These are phyloP conservation scores for Tolypocladium ovalisporum DNA, from an alignment of 2,329 filamentous ascomycete genomes.

Conservation along the genomic window DNA sequence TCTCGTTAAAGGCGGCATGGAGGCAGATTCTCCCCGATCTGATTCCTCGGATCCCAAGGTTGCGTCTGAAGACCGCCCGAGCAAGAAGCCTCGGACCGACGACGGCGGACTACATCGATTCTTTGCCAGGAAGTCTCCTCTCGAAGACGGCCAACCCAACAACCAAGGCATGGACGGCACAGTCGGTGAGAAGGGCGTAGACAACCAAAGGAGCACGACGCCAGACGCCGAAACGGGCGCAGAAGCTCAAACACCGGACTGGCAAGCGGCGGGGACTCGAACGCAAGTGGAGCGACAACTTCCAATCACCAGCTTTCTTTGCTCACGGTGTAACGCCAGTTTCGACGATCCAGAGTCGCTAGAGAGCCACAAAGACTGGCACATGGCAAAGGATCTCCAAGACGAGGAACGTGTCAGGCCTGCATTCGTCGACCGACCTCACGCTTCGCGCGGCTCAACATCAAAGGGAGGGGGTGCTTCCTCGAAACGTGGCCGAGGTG, in stretches of 20 bases:
- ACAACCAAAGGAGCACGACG: conserved; percentile 1
- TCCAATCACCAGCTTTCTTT: conserved; percentile 32
- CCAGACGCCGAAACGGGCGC: conserved; percentile 1
- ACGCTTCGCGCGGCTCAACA: conserved; percentile 17
- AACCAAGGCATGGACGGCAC: conserved; percentile 7
- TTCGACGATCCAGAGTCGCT: conserved; percentile 47
- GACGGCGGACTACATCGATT: conserved; percentile 45
- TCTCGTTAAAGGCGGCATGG: conserved; percentile 64
- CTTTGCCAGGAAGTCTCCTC: conserved; percentile 32
- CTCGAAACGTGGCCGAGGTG: conserved; percentile 27
- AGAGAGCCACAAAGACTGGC: conserved; percentile 83
- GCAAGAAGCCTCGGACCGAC: conserved; percentile 26
- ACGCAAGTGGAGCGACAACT: conserved; percentile 12
- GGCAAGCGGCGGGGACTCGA: not conserved
- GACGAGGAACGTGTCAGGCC: conserved; percentile 44
- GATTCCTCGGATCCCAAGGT: conserved; percentile 4
- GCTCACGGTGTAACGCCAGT: conserved; percentile 53
- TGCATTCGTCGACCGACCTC: conserved; percentile 29
- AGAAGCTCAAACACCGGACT: not conserved
- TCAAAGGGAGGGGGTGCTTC: conserved; percentile 22
- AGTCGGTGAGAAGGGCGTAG: not conserved
- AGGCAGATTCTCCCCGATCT: conserved; percentile 33
- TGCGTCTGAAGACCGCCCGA: conserved; percentile 6
- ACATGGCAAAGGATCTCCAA: conserved; percentile 81
- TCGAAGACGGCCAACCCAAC: conserved; percentile 14